These are phyloP conservation scores for Saccharum hybrid DNA, from an alignment of 202 grass and related monocot genomes.

Conservation along the genomic window DNA sequence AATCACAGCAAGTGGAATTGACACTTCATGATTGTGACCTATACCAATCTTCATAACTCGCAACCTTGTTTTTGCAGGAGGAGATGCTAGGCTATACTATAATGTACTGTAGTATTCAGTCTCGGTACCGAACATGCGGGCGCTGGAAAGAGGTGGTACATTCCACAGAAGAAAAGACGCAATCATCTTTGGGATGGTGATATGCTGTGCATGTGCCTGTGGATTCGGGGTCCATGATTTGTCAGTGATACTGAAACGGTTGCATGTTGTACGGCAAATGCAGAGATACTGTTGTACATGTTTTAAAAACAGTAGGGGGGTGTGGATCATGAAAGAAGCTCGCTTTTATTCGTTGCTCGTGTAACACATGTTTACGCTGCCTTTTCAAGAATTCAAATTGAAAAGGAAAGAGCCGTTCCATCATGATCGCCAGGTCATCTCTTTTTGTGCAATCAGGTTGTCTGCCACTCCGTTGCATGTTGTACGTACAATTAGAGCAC, in stretches of 20 bases:
- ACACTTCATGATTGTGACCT: neutral
- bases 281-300: neutral
- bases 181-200: neutral
- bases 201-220: conserved; percentile 2
- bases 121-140: neutral
- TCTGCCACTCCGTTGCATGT: neutral
- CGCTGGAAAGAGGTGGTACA: neutral
- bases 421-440: neutral
- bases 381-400: neutral
- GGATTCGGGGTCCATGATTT: neutral
- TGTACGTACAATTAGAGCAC: no score
- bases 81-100: neutral
- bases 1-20: neutral
- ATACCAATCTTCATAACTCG: neutral
- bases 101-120: neutral
- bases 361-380: conserved; percentile 4
- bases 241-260: neutral
- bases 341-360: neutral
- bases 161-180: neutral
- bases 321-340: neutral
- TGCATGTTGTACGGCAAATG: neutral
- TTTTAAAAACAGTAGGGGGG: neutral
- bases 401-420: neutral
- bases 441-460: neutral
- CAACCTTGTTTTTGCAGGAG: conserved; percentile 35